phyloP scores from a whole-genome alignment of 192 early-diverging fungal genomes.

The Umbelopsis sp. region DNA sequence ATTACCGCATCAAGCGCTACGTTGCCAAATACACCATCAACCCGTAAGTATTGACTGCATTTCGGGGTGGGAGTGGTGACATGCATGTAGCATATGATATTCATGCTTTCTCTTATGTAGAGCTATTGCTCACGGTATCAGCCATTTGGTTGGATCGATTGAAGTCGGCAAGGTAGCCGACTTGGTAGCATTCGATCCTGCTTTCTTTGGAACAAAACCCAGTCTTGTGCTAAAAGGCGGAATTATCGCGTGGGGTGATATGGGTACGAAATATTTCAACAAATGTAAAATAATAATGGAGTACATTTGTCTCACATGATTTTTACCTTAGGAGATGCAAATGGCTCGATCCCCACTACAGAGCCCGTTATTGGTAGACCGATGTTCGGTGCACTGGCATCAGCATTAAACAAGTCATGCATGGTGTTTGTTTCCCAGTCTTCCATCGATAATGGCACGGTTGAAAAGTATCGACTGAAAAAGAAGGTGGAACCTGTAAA shows the following conservation, averaged over 20 bases:
- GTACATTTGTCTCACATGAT: neutral
- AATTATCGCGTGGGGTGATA: constrained; percentile 78
- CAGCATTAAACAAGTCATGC: constrained; percentile 59
- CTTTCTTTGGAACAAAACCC: constrained; percentile 89
- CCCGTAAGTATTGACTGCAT: constrained; percentile 59
- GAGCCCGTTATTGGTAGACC: constrained; percentile 85
- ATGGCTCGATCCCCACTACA: constrained; percentile 94
- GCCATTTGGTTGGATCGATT: constrained; percentile 89
- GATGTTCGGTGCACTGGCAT: constrained; percentile 79
- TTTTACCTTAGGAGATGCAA: constrained; percentile 65
- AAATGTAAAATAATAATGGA: too few relatives aligned
- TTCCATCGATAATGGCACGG: constrained; percentile 60
- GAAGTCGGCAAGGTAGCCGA: constrained; percentile 96
- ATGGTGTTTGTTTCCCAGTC: constrained; percentile 83
- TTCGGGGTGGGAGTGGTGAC: neutral
- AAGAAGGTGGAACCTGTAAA: constrained; percentile 74
- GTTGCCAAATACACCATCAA: constrained; percentile 99
- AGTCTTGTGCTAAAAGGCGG: constrained; percentile 88
- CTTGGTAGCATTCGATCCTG: constrained; percentile 82
- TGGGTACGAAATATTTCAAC: constrained; percentile 58
- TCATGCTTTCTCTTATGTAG: constrained; percentile 34
- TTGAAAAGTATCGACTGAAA: constrained; percentile 61
- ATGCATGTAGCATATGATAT: neutral
- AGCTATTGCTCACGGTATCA: constrained; percentile 85
- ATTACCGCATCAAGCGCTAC: constrained; percentile 88